phyloP scores from a whole-genome alignment of 345 rosid species.

The Carallia brachiata region DNA sequence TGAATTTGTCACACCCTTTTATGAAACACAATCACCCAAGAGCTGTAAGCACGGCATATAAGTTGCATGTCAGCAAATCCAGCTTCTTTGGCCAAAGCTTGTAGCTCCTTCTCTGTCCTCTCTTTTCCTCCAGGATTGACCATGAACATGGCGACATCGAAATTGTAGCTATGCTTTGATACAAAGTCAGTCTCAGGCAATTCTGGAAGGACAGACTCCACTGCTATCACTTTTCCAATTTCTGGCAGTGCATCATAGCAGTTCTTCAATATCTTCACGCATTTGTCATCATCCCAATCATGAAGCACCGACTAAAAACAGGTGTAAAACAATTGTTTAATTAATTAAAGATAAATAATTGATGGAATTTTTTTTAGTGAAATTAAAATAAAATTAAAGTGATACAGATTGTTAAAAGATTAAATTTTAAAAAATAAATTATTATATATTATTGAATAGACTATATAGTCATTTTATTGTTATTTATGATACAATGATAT shows the following conservation, averaged over 20 bases:
- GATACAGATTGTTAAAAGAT: too few species aligned
- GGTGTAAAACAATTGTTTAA: not conserved
- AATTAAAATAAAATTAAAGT: too few species aligned
- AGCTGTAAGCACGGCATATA: too few species aligned
- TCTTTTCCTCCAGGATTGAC: slow-evolving; percentile 35
- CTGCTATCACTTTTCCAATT: slow-evolving; percentile 31
- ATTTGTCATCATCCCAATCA: slow-evolving; percentile 36
- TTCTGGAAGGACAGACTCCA: slow-evolving; percentile 24
- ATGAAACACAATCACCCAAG: too few species aligned
- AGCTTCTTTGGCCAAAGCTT: slow-evolving; percentile 24
- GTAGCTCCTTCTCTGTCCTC: slow-evolving; percentile 25
- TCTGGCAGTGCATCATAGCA: slow-evolving; percentile 33
- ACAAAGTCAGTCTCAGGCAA: slow-evolving; percentile 10
- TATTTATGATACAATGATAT: too few species aligned
- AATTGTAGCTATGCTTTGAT: slow-evolving; percentile 4
- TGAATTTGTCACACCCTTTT: too few species aligned
- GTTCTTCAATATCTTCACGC: slow-evolving; percentile 35
- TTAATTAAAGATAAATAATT: not conserved
- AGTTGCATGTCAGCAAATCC: slow-evolving; percentile 21
- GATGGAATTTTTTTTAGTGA: too few species aligned
- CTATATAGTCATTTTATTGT: too few species aligned
- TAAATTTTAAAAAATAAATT: too few species aligned
- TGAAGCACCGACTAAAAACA: slow-evolving; percentile 22
- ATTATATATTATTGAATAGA: too few species aligned
- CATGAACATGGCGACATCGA: slow-evolving; percentile 23